Evolutionary conservation across 805 yeast species (phyloP).

Genomic region (Starmerella apis): DNA sequence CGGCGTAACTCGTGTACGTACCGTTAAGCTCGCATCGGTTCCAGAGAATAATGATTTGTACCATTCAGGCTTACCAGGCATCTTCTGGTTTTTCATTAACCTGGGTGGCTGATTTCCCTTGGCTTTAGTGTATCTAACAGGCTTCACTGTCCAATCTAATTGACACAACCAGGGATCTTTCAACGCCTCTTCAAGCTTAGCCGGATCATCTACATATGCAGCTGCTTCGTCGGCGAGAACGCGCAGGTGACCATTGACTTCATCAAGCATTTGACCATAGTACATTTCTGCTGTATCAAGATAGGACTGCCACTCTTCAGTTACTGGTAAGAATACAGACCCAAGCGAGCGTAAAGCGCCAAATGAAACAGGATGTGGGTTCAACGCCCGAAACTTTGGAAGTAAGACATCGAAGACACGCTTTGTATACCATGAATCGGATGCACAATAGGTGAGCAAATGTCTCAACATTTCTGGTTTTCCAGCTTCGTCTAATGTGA

Average conservation of each 20-base stretch:
- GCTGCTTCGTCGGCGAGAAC: constrained; percentile 53
- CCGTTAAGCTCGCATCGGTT: constrained; percentile 44
- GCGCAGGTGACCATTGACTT: constrained; percentile 49
- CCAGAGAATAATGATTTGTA: constrained; percentile 48
- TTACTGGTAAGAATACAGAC: constrained; percentile 67
- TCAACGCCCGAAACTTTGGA: constrained; percentile 53
- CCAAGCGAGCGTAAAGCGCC: constrained; percentile 73
- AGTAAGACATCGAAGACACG: constrained; percentile 55
- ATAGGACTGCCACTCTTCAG: constrained; percentile 61
- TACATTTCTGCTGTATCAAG: constrained; percentile 55
- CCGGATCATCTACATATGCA: constrained; percentile 36
- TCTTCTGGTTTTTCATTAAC: constrained; percentile 50
- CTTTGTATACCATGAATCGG: constrained; percentile 69
- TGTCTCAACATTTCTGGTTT: constrained; percentile 41
- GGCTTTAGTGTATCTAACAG: constrained; percentile 57
- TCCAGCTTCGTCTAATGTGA: constrained; percentile 44
- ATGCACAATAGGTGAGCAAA: constrained; percentile 72
- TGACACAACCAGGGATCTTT: constrained; percentile 86
- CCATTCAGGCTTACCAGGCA: constrained; percentile 94
- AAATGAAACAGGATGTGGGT: constrained; percentile 92
- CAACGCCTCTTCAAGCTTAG: constrained; percentile 28
- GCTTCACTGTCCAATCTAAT: constrained; percentile 71
- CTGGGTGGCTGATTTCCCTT: constrained; percentile 37
- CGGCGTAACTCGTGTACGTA: constrained; percentile 67
- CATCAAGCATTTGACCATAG: constrained; percentile 48